A percentile compares a stretch with the other conserved stretches of the same genome.
phyloP scores from a whole-genome alignment of 75 land plant genomes.

The Sequoia sempervirens region DNA sequence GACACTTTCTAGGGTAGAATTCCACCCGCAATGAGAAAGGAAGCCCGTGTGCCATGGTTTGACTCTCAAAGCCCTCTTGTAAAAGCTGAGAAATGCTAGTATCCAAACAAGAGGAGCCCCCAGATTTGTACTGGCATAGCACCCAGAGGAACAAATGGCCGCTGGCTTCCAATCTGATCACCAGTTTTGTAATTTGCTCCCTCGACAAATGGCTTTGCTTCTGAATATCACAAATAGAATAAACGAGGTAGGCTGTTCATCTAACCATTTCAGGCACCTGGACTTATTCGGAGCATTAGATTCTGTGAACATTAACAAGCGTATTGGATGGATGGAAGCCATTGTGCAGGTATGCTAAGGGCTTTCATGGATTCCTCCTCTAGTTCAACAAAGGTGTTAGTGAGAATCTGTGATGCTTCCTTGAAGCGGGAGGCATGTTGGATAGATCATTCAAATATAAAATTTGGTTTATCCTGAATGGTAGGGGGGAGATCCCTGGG shows the following conservation, averaged over 20 bases:
- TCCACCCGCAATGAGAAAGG: constrained; percentile 12
- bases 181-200: constrained; percentile 14
- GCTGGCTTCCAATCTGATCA: too few species aligned
- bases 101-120: constrained; percentile 17
- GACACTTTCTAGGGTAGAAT: not conserved
- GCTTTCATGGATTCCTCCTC: too few species aligned
- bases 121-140: too few species aligned
- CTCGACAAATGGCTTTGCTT: constrained; percentile 17
- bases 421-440: not conserved
- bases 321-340: not conserved
- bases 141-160: too few species aligned
- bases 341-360: too few species aligned
- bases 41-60: constrained; percentile 2
- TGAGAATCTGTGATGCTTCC: not conserved
- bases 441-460: too few species aligned
- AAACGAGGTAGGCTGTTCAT: constrained; percentile 10
- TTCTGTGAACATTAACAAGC: not conserved
- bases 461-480: too few species aligned
- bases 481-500: too few species aligned
- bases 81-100: constrained; percentile 15
- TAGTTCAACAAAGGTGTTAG: too few species aligned
- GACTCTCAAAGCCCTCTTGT: too few species aligned
- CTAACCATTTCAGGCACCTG: constrained; percentile 16
- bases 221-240: constrained; percentile 23
- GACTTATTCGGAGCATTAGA: not conserved